Base-by-base conservation (phyloP, 768 basidiomycete species). In the Lactarius deliciosus region DNA sequence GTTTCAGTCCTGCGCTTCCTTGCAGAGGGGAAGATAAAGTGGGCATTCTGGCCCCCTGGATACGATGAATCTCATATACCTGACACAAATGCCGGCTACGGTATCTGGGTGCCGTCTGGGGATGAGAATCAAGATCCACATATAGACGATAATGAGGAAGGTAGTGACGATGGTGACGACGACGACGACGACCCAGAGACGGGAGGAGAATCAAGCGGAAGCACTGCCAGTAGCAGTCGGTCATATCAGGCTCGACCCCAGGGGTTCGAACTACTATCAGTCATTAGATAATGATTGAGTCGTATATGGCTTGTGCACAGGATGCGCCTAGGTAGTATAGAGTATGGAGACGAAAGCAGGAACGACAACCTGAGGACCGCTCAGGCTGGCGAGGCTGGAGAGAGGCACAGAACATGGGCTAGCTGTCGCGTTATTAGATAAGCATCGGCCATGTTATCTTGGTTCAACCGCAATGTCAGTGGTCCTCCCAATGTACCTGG, bases 1-100 rank as follows among this genome's bases (percentile, higher is more conserved):
- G 16, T 22, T 28, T 53, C 64, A 96, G 94, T 96, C 64, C 79
- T 97, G 68, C 85, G 94, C 56, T 77, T 84, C n/a, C 78, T 96
- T 30, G 90, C 94, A 0, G 94, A 97, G 76, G 91, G 90, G 25
- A 82, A 80, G 68, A 80, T 96, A 55, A 79, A 80, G 25, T 97
- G 94, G 94, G 90, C 85, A 36, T 96, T 95, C 76, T 90, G 89
- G 86, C 93, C 94, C 9, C 87, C 89, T 15, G 82, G 74, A 1
- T 73, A 72, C 38, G 70, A 67, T 28, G 57, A 59, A 64, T 79
- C 74, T 5, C 72, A 75, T 16, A 60, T 74, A 45, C 74, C 75
- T n/a, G 73, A 73, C 9, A 72, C 74, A 34, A 58, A 40, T 22
- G 10, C 57, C 10, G 80, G 75, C 11, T 71, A 74, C 47, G 87